Base-by-base conservation (phyloP, 2,329 filamentous ascomycete species). In the Colletotrichum tanaceti region DNA sequence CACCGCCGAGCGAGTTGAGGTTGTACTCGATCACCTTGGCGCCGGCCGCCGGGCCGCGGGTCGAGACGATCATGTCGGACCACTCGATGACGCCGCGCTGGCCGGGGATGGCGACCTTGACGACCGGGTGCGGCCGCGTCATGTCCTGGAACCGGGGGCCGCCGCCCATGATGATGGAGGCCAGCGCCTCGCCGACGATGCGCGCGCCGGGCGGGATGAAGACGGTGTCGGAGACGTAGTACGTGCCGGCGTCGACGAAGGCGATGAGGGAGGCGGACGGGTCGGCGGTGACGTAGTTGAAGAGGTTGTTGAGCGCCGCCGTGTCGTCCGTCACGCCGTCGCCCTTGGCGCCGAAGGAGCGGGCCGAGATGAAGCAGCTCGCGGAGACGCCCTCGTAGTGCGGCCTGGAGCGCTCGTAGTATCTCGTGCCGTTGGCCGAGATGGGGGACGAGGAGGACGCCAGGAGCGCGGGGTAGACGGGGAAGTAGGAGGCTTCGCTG, bases 261-360 rank as follows among this genome's bases (percentile, higher is more conserved):
- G 87, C 84, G 28, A 91, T 78, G 65, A 85, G 83, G 59, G 85
- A 85, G 5, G 46, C 58, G 16, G 47, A 18, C 0, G 82, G 75
- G 2, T 83, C 82, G 10, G 86, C 86, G 53, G 84, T 86, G 13
- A 77, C 74, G 66, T 73, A 74, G 87, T 83, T 72, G 68, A 95
- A 84, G 16, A 92, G 86, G 18, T 80, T 80, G 74, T 93, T 91
- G 65, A 96, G 86, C 16, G 87, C 88, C 9, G 82, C 82, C 1
- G 93, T 94, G 75, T 96, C 93, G 72, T 96, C 93, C 1, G 91
- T 90, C 2, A 77, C 76, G 43, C 92, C 93, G 73, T 96, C 91
- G 70, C 93, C 93, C 74, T 85, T 89, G 63, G 90, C 91, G 44
- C 92, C 91, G 16, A 82, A 82, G 16, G 82, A 83, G 72, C 91